A percentile compares a stretch with the other conserved stretches of the same genome.
Conservation (phyloP, 2,329 filamentous ascomycete genomes). For the Nectriaceae sp. region DNA sequence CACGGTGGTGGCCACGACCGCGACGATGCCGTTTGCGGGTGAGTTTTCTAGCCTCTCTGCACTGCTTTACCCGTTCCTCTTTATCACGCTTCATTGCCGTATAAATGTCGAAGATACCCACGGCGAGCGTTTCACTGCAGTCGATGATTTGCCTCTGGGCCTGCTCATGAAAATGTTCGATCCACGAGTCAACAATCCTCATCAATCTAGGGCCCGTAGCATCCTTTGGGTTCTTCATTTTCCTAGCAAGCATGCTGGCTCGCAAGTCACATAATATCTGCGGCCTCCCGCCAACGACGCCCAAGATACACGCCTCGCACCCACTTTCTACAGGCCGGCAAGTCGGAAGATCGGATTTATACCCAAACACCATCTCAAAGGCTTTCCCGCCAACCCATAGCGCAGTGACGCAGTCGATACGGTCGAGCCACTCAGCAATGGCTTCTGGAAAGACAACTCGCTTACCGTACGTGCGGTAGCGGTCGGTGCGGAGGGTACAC, state of each 20-base stretch:
- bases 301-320: conserved; percentile 57
- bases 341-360: conserved; percentile 24
- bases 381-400: conserved; percentile 41
- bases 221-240: conserved; percentile 16
- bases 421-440: conserved; percentile 26
- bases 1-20: neutral
- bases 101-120: conserved; percentile 9
- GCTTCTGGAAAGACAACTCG: conserved; percentile 8
- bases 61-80: neutral
- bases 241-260: conserved; percentile 43
- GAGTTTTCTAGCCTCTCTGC: neutral
- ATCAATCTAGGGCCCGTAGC: conserved; percentile 36
- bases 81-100: conserved; percentile 2
- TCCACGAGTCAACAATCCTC: conserved; percentile 47
- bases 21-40: neutral
- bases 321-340: conserved; percentile 31
- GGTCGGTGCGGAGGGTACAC: conserved; percentile 35
- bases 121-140: conserved; percentile 14
- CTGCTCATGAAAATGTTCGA: conserved; percentile 32
- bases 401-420: conserved; percentile 28
- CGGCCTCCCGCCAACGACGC: conserved; percentile 46
- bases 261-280: conserved; percentile 47
- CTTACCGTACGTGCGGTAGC: conserved; percentile 28
- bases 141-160: conserved; percentile 6
- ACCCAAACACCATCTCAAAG: conserved; percentile 39